Evolutionary conservation across 495 filamentous ascomycete species (phyloP).

Genomic region (Aspergillus incahuasiensis): DNA sequence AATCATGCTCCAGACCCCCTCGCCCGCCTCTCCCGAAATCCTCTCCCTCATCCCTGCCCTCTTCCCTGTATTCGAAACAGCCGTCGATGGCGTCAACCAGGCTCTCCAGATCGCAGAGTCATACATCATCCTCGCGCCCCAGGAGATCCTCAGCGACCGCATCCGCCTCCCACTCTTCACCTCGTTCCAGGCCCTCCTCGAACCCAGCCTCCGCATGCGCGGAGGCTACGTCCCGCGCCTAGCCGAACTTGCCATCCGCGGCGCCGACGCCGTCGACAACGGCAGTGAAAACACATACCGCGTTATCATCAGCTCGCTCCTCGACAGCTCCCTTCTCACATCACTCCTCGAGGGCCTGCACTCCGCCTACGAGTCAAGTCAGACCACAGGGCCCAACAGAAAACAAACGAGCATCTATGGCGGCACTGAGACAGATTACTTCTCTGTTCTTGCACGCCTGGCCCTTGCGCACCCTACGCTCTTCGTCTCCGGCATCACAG

Average conservation of each 20-base stretch:
- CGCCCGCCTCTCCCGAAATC: constrained; percentile 61
- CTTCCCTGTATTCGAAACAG: constrained; percentile 66
- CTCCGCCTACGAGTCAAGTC: constrained; percentile 63
- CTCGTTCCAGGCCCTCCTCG: constrained; percentile 52
- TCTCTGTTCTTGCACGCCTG: constrained; percentile 76
- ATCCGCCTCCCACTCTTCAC: constrained; percentile 53
- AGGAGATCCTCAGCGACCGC: constrained; percentile 63
- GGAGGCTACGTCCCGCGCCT: constrained; percentile 60
- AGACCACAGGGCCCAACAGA: constrained; percentile 70
- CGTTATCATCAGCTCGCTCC: constrained; percentile 61
- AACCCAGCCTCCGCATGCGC: constrained; percentile 57
- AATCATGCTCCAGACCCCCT: constrained; percentile 65
- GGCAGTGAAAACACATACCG: constrained; percentile 58
- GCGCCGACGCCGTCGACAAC: constrained; percentile 65
- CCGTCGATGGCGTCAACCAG: constrained; percentile 63
- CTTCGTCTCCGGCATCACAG: constrained; percentile 53
- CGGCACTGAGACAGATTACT: constrained; percentile 75
- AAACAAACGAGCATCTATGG: constrained; percentile 58
- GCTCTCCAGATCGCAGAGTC: constrained; percentile 68
- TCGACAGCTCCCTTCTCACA: constrained; percentile 61
- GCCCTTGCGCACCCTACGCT: constrained; percentile 62
- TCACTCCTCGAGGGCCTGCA: constrained; percentile 67
- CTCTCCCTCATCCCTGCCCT: constrained; percentile 62
- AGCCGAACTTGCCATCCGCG: constrained; percentile 66
- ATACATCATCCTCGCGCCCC: constrained; percentile 76